Percentiles rank a stretch among this genome's conserved stretches.
phyloP scores from a whole-genome alignment of 106 monocot species.

The Dactylorhiza incarnata region DNA sequence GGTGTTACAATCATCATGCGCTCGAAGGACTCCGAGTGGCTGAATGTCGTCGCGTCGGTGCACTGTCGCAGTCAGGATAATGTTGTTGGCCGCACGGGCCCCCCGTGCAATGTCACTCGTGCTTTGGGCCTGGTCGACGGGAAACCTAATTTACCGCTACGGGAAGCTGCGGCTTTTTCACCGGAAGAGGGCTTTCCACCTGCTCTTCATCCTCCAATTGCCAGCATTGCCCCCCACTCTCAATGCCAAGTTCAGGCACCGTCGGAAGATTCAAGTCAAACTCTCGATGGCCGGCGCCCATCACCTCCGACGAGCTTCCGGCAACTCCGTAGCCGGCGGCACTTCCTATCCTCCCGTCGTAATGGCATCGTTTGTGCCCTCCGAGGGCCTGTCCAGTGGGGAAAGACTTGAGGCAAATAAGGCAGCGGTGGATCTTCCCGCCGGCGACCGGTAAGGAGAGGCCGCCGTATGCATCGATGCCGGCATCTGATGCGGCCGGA shows the following conservation, averaged over 20 bases:
- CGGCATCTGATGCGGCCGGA: no score
- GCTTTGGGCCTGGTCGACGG: no score
- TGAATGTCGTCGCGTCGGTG: no score
- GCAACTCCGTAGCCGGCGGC: neutral
- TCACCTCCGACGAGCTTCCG: slow-evolving; percentile 6
- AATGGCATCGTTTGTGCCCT: slow-evolving; percentile 66
- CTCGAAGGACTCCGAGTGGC: no score
- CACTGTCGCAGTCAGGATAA: no score
- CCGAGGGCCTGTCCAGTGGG: slow-evolving; percentile 51
- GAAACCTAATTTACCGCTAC: no score
- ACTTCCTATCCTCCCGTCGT: slow-evolving; percentile 25
- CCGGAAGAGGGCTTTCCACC: neutral
- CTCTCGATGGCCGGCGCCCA: neutral
- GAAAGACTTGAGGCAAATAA: slow-evolving; percentile 34
- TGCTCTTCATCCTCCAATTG: neutral
- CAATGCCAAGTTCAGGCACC: neutral
- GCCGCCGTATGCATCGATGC: neutral
- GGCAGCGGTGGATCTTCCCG: slow-evolving; percentile 27
- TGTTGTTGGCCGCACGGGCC: no score
- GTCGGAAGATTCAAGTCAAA: slow-evolving; percentile 5
- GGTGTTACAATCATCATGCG: no score
- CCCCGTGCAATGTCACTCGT: no score
- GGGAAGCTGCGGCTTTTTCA: neutral
- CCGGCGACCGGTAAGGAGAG: slow-evolving; percentile 5
- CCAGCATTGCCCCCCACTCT: neutral